A percentile compares a stretch with the other conserved stretches of the same genome.
phyloP scores from a whole-genome alignment of 2,329 filamentous ascomycete genomes.

The Waltergamsia citrina region DNA sequence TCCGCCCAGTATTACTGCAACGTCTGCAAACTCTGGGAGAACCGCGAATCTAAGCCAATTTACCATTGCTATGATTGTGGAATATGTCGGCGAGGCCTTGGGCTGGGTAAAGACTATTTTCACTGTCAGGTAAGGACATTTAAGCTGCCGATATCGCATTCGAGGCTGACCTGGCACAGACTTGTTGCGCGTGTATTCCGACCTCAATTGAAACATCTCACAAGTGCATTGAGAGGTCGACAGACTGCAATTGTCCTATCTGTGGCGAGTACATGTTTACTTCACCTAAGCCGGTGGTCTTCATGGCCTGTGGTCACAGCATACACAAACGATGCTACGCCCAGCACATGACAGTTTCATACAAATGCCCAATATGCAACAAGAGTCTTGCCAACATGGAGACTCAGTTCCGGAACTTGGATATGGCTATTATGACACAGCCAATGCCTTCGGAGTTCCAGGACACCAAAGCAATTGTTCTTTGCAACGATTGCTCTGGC shows the following conservation, averaged over 20 bases:
- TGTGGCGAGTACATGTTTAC: slow-evolving; percentile 96
- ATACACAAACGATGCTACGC: slow-evolving; percentile 88
- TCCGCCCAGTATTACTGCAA: slow-evolving; percentile 88
- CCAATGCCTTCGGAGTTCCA: slow-evolving; percentile 84
- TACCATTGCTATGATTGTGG: slow-evolving; percentile 96
- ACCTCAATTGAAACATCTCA: slow-evolving; percentile 79
- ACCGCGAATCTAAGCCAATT: slow-evolving; percentile 80
- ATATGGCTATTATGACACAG: slow-evolving; percentile 76
- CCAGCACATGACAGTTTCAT: slow-evolving; percentile 79
- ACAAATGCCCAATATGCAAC: slow-evolving; percentile 94
- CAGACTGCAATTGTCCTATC: slow-evolving; percentile 92
- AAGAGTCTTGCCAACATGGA: slow-evolving; percentile 98
- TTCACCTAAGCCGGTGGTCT: slow-evolving; percentile 78
- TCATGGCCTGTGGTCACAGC: slow-evolving; percentile 92
- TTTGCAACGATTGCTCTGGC: slow-evolving; percentile 91
- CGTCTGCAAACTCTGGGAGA: slow-evolving; percentile 95
- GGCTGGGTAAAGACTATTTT: slow-evolving; percentile 92
- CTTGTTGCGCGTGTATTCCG: slow-evolving; percentile 87
- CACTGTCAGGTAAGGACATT: slow-evolving; percentile 74
- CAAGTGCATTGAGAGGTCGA: slow-evolving; percentile 88
- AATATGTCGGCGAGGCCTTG: slow-evolving; percentile 84
- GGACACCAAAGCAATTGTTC: slow-evolving; percentile 70
- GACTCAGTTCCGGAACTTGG: slow-evolving; percentile 81
- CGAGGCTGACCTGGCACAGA: slow-evolving; percentile 36
- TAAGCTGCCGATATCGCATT: neutral